Conservation (phyloP, 225 moss, liverwort and hornwort species). For the Polytrichum formosum region DNA sequence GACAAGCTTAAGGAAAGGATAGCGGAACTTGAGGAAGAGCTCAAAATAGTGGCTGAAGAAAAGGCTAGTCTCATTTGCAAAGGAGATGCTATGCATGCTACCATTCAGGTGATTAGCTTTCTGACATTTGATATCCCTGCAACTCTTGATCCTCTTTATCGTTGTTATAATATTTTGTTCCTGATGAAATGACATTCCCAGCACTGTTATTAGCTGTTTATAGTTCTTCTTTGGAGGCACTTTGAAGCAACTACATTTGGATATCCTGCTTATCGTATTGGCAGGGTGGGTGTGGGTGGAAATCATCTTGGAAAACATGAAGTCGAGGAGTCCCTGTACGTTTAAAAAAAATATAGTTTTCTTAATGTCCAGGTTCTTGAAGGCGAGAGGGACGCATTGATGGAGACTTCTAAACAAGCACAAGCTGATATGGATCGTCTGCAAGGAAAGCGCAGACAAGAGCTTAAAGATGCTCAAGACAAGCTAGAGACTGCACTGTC, state of each 20-base stretch:
- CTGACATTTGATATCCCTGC: background rate
- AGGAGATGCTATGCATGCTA: slow-evolving; percentile 40
- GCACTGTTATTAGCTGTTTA: too few species aligned
- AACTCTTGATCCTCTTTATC: background rate
- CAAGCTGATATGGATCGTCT: slow-evolving; percentile 57
- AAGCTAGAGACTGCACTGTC: slow-evolving; percentile 32
- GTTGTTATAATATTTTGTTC: too few species aligned
- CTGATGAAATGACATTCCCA: too few species aligned
- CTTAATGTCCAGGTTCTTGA: slow-evolving; percentile 31
- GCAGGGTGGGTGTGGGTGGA: too few species aligned
- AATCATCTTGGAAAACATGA: too few species aligned
- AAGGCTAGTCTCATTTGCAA: slow-evolving; percentile 29
- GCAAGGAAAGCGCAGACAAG: slow-evolving; percentile 51
- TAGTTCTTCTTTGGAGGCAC: too few species aligned
- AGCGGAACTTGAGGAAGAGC: slow-evolving; percentile 27
- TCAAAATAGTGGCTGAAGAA: slow-evolving; percentile 28
- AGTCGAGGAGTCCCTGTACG: slow-evolving; percentile 5
- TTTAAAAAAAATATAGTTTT: too few species aligned
- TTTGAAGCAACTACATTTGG: too few species aligned
- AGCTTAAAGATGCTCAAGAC: slow-evolving; percentile 46
- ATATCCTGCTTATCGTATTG: too few species aligned
- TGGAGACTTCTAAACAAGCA: slow-evolving; percentile 54
- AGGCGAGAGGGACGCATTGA: slow-evolving; percentile 57
- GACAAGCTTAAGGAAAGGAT: slow-evolving; percentile 37
- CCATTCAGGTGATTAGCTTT: slow-evolving; percentile 36